Percentiles rank a stretch among this genome's conserved stretches.
These are phyloP conservation scores for Fusarium guadeloupense DNA, from an alignment of 2,329 filamentous ascomycete genomes.

Conservation along the genomic window DNA sequence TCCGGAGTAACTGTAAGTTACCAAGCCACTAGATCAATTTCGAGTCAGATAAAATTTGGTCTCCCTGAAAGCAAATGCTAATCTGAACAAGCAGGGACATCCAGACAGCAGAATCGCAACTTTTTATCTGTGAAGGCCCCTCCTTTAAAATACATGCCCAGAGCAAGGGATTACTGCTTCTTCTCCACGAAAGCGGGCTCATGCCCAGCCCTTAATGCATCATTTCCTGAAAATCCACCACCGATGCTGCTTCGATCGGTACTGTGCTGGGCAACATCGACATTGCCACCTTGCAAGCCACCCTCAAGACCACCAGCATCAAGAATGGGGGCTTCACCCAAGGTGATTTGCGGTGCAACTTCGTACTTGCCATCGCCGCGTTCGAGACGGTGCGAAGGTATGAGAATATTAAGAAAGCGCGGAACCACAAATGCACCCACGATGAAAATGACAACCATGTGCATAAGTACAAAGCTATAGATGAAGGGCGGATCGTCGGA, in stretches of 20 bases:
- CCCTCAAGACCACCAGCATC: constrained; percentile 22
- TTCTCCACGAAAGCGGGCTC: not conserved
- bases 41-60: too few relatives aligned
- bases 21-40: too few relatives aligned
- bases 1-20: too few relatives aligned
- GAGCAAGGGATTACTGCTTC: constrained; percentile 1
- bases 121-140: too few relatives aligned
- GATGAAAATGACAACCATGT: constrained; percentile 30
- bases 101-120: too few relatives aligned
- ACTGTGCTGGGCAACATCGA: not conserved
- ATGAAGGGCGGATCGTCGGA: constrained; percentile 25
- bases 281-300: constrained; percentile 15
- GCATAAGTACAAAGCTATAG: constrained; percentile 37
- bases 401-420: constrained; percentile 27
- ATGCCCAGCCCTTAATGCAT: not conserved
- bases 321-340: constrained; percentile 15
- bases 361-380: constrained; percentile 34
- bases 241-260: constrained; percentile 22
- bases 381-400: constrained; percentile 15
- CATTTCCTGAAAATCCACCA: constrained; percentile 1
- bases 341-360: constrained; percentile 28
- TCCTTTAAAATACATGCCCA: too few relatives aligned
- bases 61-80: too few relatives aligned
- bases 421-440: constrained; percentile 26
- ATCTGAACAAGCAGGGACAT: too few relatives aligned